Percentiles rank a stretch among this genome's conserved stretches.
Evolutionary conservation across 2,329 filamentous ascomycete genomes (phyloP).

Genomic region (Cladobotryum mycophilum): DNA sequence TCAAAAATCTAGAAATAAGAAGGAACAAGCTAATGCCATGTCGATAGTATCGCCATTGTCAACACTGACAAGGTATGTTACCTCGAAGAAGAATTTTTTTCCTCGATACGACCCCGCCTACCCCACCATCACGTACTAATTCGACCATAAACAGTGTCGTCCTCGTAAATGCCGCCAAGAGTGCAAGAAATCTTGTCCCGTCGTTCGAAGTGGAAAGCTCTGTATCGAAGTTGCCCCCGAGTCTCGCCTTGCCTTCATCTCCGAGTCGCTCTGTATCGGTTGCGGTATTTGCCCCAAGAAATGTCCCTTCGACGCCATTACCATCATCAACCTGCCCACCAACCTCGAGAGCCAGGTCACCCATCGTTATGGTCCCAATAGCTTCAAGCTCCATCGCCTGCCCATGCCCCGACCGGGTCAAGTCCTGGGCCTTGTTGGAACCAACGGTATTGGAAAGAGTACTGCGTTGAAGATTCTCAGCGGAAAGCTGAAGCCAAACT

Average conservation of each 20-base stretch:
- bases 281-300: conserved; percentile 99
- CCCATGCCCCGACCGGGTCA: conserved; percentile 94
- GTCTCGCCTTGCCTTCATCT: conserved; percentile 96
- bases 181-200: conserved; percentile 97
- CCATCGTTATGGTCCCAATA: conserved; percentile 98
- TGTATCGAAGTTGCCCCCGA: conserved; percentile 88
- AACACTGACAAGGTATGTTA: conserved; percentile 85
- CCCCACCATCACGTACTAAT: conserved; percentile 22
- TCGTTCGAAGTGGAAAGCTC: conserved; percentile 93
- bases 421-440: conserved; percentile 92
- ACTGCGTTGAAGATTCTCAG: conserved; percentile 98
- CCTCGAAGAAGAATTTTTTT: conserved; percentile 2
- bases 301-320: conserved; percentile 96
- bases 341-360: conserved; percentile 98
- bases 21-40: conserved; percentile 19
- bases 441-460: conserved; percentile 99
- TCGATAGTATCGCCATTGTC: conserved; percentile 88
- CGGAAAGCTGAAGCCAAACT: conserved; percentile 96
- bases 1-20: neutral
- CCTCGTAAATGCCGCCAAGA: conserved; percentile 87
- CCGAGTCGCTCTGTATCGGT: conserved; percentile 90
- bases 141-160: conserved; percentile 28
- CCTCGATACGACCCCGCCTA: conserved; percentile 14
- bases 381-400: conserved; percentile 97
- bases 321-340: conserved; percentile 99